Percentiles rank a stretch among this genome's conserved stretches.
phyloP scores from a whole-genome alignment of 768 basidiomycete species.

The Obba rivulosa region DNA sequence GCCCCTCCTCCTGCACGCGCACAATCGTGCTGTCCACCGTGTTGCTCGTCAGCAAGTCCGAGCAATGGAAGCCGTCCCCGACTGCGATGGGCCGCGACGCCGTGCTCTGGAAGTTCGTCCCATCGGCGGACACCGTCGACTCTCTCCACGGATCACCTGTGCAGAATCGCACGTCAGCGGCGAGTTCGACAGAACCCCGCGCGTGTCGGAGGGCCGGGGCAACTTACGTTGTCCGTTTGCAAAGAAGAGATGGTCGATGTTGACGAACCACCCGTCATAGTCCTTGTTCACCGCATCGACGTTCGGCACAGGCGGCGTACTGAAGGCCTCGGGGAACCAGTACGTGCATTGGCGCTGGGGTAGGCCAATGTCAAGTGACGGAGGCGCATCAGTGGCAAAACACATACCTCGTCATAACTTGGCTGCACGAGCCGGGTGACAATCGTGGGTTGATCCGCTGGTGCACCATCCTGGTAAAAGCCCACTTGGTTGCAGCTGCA shows the following conservation, averaged over 20 bases:
- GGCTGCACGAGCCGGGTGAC: conserved; percentile 54
- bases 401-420: conserved; percentile 45
- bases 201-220: background rate
- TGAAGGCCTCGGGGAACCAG: conserved; percentile 61
- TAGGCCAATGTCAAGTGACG: background rate
- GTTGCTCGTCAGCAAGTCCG: conserved; percentile 43
- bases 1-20: conserved; percentile 47
- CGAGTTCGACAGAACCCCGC: background rate
- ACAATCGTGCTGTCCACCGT: conserved; percentile 48
- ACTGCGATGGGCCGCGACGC: conserved; percentile 49
- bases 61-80: conserved; percentile 63
- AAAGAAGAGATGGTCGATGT: conserved; percentile 56
- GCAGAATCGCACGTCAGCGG: background rate
- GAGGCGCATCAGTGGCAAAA: background rate
- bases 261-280: conserved; percentile 62
- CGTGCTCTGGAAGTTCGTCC: conserved; percentile 41
- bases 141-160: conserved; percentile 72
- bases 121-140: conserved; percentile 58
- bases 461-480: conserved; percentile 37
- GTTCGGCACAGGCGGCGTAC: conserved; percentile 38
- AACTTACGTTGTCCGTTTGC: conserved; percentile 62
- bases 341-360: conserved; percentile 63
- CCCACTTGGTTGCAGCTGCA: conserved; percentile 68
- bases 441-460: conserved; percentile 34
- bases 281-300: conserved; percentile 37